These are phyloP conservation scores for Colletotrichum scovillei DNA, from an alignment of 2,329 filamentous ascomycete species.

Conservation along the genomic window DNA sequence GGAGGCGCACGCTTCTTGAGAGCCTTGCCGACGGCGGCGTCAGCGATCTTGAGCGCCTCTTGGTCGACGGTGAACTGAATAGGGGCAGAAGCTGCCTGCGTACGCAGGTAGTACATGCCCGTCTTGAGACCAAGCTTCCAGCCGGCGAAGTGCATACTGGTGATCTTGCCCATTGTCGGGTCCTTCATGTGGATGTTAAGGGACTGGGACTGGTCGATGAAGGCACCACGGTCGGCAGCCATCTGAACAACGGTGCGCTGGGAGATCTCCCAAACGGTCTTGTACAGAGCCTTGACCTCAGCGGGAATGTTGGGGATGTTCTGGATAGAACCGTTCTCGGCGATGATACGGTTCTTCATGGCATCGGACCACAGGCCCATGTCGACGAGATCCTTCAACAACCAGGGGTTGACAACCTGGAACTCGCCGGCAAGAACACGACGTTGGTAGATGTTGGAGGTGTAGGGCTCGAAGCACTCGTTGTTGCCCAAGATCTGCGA, in stretches of 20 bases:
- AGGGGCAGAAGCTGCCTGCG: slow-evolving; percentile 93
- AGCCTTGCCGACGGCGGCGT: slow-evolving; percentile 78
- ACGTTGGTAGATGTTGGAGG: slow-evolving; percentile 99
- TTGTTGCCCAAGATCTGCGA: slow-evolving; percentile 99
- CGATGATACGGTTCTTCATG: slow-evolving; percentile 99
- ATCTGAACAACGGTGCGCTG: slow-evolving; percentile 97
- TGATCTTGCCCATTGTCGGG: slow-evolving; percentile 99
- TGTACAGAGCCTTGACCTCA: slow-evolving; percentile 97
- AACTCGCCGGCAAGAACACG: slow-evolving; percentile 98
- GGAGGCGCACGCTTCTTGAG: slow-evolving; percentile 77
- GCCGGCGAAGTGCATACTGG: slow-evolving; percentile 98
- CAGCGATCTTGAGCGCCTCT: slow-evolving; percentile 88
- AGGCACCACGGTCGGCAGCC: slow-evolving; percentile 97
- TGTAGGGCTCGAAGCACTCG: slow-evolving; percentile 99
- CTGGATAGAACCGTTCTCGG: slow-evolving; percentile 94
- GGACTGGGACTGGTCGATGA: slow-evolving; percentile 98
- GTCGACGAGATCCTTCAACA: slow-evolving; percentile 97
- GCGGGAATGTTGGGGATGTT: slow-evolving; percentile 96
- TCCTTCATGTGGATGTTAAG: slow-evolving; percentile 99
- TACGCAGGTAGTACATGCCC: slow-evolving; percentile 99
- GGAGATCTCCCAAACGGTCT: slow-evolving; percentile 99
- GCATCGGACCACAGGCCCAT: slow-evolving; percentile 98
- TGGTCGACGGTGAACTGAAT: slow-evolving; percentile 99
- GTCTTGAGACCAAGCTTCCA: slow-evolving; percentile 99
- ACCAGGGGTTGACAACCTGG: slow-evolving; percentile 99